Base-by-base conservation (phyloP, 805 yeast genomes). In the Barnettozyma siamensis region DNA sequence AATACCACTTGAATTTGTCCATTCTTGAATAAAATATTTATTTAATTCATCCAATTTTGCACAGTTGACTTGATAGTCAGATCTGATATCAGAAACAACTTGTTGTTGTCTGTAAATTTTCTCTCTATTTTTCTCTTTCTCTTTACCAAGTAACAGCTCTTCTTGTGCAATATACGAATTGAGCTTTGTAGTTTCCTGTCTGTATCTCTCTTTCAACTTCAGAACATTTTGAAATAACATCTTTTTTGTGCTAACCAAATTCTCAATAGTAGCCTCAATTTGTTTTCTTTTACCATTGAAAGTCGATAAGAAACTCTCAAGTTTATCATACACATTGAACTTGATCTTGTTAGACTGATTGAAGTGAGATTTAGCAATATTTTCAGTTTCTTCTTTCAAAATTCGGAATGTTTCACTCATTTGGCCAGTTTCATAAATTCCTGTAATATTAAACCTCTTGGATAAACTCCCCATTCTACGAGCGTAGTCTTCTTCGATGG, bases 401-500 rank as follows among this genome's bases (percentile, higher is more conserved):
- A 68, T 65, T 35, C 82, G 87, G 9, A 87, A 65, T 8, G 87
- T 72, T 8, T 69, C 65, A 49, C 71, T 76, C 44, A 83, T 59
- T 0, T 78, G 62, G 1, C 89, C 91, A 0, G 74, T 67, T 49
- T 79, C 86, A 42, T 65, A 67, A 3, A 73, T 55, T 1, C 88
- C 89, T 4, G 78, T 59, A 1, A 65, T 52, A 7, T 45, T 39
- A 23, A 45, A 45, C 49, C 69, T 72, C 37, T 64, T 61, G 17
- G 84, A 64, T 18, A 87, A 62, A 13, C 71, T 66, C 33, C 64
- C 64, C 49, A 88, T 58, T 44, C 69, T 71, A 41, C 75, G 72
- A 30, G 80, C 64, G 54, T 84, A 85, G 20, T 88, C 95, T 45
- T 78, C 83, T 53, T 87, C 96, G 31, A 88, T 72, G 13, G 74